Conservation (phyloP, 805 yeast genomes). For the Candida stauntonica region DNA sequence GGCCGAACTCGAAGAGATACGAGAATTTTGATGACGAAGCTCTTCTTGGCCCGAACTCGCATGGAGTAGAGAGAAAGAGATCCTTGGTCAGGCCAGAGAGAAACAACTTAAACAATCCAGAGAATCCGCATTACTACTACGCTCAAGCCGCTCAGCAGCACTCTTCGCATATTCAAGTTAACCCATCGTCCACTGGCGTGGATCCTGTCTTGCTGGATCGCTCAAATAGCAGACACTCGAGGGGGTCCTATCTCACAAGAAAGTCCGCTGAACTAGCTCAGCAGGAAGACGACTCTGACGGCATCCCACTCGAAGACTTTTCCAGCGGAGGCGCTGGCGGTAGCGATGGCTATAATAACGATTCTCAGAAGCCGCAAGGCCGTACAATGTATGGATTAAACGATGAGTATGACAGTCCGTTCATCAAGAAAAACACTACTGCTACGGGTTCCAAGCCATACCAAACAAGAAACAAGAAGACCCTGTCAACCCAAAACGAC, state of each 20-base stretch:
- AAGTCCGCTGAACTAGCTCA: constrained; percentile 7
- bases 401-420: constrained; percentile 43
- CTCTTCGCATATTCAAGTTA: constrained; percentile 54
- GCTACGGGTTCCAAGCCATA: neutral
- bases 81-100: constrained; percentile 87
- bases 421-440: constrained; percentile 12
- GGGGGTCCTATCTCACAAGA: constrained; percentile 6
- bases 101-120: constrained; percentile 54
- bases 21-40: constrained; percentile 32
- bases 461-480: constrained; percentile 8
- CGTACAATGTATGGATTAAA: constrained; percentile 55
- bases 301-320: constrained; percentile 21
- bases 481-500: constrained; percentile 4
- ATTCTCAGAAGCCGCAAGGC: constrained; percentile 29
- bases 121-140: constrained; percentile 75
- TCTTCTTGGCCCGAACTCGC: constrained; percentile 24
- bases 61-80: constrained; percentile 40
- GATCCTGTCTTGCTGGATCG: constrained; percentile 41
- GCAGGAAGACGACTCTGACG: constrained; percentile 7
- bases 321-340: constrained; percentile 7
- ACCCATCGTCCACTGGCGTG: constrained; percentile 69
- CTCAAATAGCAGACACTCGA: constrained; percentile 14
- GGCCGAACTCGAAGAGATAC: constrained; percentile 20
- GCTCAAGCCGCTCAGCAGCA: constrained; percentile 68
- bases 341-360: constrained; percentile 1